Evolutionary conservation across 1,139 yeast species (phyloP), one percentile per base, ranked within the genome.

Genomic region (Saccharomyces hybrid): DNA sequence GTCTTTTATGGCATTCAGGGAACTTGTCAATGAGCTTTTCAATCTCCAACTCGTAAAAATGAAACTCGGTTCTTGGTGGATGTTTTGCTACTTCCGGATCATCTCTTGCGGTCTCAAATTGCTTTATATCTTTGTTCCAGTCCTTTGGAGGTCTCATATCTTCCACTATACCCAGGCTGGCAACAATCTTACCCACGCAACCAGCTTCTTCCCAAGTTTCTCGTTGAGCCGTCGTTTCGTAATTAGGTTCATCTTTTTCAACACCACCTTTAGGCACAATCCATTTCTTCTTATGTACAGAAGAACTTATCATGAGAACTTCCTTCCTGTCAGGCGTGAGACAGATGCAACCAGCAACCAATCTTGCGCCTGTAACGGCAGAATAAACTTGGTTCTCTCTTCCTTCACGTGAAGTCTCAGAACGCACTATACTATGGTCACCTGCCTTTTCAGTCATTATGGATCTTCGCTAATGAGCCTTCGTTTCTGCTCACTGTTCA

Each of bases 171-270:
- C 93, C 95, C 49, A 91, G 72, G 57, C 76, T 76, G 50, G 66
- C 62, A 1, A 75, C 63, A 12, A 89, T 77, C 16, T 69, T 73
- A 3, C 96, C 96, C 47, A 79, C 79, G 29, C 86, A 88, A 0
- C 99, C 99, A 0, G 96, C 95, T 70, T 93, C 99, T 71, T 93
- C 99, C 99, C 99, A 93, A 0, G 96, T 88, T 69, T 93, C 99
- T 57, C 99, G 75, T 14, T 79, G 75, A 0, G 98, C 98, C 6
- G 88, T 74, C 6, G 55, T 52, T n/a, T 59, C 54, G 48, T 57
- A 69, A 44, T 81, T 83, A 2, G 79, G 75, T 66, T 93, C 99
- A 69, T 93, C 99, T 47, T 70, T 67, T 70, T 93, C 99, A 53
- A 91, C 83, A 0, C 99, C 99, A 32, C 99, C 99, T 66, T 93